Evolutionary conservation across 495 filamentous ascomycete species (phyloP), one percentile per base, ranked within the genome.

Genomic region (Xylaria longipes): DNA sequence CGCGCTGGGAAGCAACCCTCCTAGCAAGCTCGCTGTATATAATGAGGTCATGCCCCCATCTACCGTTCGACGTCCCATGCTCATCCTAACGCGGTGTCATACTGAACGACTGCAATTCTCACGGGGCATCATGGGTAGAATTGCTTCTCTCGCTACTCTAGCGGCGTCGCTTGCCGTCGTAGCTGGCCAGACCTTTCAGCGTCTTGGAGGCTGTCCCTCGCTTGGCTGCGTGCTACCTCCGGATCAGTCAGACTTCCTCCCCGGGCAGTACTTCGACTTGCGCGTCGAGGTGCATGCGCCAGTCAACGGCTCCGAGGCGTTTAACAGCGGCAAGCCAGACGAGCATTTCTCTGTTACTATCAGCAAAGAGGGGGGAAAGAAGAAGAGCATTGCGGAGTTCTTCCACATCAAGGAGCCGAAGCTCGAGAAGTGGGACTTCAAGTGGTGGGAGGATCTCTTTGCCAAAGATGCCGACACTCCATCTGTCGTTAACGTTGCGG

Each of bases 211-310:
- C 25, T 94, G 91, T 75, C 91, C 91, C 5, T 84, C 85, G 14
- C 82, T 94, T n/a, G 91, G 91, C 69, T 94, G 91, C 75, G 84
- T 94, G 63, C 86, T 94, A 39, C 91, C 91, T 17, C 91, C 91
- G 0, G 91, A 94, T 74, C 91, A 93, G 85, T 89, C 87, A 45
- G 91, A 93, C 73, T 93, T 94, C 83, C 84, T 93, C 0, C 85
- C 91, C 3, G 91, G 91, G 33, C 91, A 93, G 77, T 89, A 86
- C 75, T 94, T 94, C 75, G 91, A 93, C 78, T 89, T 94, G 69
- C 89, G 91, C 31, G 85, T 94, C 33, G 91, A 94, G 79, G 87
- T 94, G 43, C 91, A 94, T 74, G 91, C 91, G 4, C 91, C 91
- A 2, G 81, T 90, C 78, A 94, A 94, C 79, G 91, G 91, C 46